Base-by-base conservation (phyloP, 108 stramenopile species). In the Cylindrotheca closterium region DNA sequence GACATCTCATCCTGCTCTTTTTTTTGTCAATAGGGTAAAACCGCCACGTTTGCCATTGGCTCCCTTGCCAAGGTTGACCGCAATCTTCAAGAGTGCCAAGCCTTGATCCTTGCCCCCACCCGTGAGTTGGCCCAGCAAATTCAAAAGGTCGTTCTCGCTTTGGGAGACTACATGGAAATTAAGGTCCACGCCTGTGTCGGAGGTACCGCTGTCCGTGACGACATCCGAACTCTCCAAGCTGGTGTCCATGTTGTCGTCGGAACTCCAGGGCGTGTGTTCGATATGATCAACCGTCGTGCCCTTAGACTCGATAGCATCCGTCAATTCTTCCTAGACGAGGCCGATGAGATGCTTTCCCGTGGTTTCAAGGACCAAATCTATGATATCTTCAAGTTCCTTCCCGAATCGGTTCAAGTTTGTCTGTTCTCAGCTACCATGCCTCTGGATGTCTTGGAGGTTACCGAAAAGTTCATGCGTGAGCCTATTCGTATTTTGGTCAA, bases 361-460 rank as follows among this genome's bases (percentile, higher is more conserved):
- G 99, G 99, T 26, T 99, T 99, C 92, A 98, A 98, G 85, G 99
- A 99, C 75, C 99, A 99, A 83, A 99, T 99, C 80, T 99, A 99
- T 85, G 99, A 99, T 52, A 98, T 99, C 62, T 99, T 98, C 91
- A 96, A 97, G 89, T 98, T 96, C 93, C 94, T 99, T 74, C 99
- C 99, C 24, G 97, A 98, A 84, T 64, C 83, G 55, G 97, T 98
- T 42, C 99, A 98, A 85, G 97, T 98, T 27, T 96, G 97, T 61
- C 92, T 99, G 27, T 98, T 99, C 84, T 95, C 93, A 8, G 99
- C 99, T 32, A 99, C 99, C 77, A 98, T 99, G 97, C 99, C 99
- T n/a, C 80, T 98, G 65, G 99, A 99, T 61, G 99, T 99, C 27
- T 82, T 99, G 47, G 99, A 99, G 68, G 96, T 99, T 3, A 98